Conservation (phyloP, 1,139 yeast genomes). For the Yamadazyma sp. region DNA sequence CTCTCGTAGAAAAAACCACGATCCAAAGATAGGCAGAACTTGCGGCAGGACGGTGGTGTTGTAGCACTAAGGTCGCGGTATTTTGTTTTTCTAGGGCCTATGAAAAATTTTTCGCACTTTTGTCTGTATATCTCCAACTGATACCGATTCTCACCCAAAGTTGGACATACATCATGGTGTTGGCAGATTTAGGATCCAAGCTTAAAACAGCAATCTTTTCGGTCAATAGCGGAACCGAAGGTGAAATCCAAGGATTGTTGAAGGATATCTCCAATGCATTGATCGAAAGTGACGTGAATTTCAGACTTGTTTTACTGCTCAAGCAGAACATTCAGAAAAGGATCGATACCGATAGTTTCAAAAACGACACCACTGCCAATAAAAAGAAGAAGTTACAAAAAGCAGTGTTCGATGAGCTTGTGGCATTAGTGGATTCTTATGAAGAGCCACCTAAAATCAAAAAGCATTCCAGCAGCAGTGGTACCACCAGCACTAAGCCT, state of each 20-base stretch:
- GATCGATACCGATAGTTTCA: conserved; percentile 46
- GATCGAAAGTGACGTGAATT: conserved; percentile 88
- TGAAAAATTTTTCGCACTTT: conserved; percentile 3
- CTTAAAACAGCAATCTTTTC: conserved; percentile 74
- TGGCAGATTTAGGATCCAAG: conserved; percentile 90
- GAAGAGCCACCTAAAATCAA: conserved; percentile 81
- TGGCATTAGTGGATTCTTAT: conserved; percentile 72
- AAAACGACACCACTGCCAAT: conserved; percentile 50
- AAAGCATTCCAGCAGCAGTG: conserved; percentile 39
- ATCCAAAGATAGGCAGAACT: too few relatives aligned
- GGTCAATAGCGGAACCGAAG: conserved; percentile 46
- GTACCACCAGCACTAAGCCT: conserved; percentile 18
- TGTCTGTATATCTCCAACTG: background rate
- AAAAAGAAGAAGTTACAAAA: conserved; percentile 84
- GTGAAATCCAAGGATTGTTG: conserved; percentile 54
- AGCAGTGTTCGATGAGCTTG: conserved; percentile 89
- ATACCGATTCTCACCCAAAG: conserved; percentile 1
- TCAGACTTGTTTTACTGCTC: conserved; percentile 73
- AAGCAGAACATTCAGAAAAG: conserved; percentile 70
- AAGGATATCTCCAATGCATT: conserved; percentile 90
- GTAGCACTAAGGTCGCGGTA: background rate
- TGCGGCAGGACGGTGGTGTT: too few relatives aligned
- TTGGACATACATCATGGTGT: conserved; percentile 58
- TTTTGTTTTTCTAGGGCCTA: too few relatives aligned
- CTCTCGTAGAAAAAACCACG: too few relatives aligned